phyloP scores from a whole-genome alignment of 2,329 filamentous ascomycete species.

The Fusarium sp. region DNA sequence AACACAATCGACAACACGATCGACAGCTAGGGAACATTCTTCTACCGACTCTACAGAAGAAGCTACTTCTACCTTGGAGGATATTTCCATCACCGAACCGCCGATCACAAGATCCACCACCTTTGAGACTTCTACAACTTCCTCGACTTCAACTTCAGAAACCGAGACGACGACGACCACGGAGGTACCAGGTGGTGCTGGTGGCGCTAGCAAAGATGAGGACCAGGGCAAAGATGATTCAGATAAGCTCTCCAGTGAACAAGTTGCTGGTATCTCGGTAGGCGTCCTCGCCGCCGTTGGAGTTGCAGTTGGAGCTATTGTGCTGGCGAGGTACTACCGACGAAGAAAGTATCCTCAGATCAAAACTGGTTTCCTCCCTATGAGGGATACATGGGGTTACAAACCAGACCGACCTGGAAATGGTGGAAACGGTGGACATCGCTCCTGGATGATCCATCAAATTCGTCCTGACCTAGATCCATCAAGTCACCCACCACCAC shows the following conservation, averaged over 20 bases:
- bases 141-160: conserved; percentile 29
- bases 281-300: conserved; percentile 66
- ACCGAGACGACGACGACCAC: conserved; percentile 35
- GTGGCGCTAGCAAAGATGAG: conserved; percentile 27
- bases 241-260: conserved; percentile 54
- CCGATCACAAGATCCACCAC: conserved; percentile 18
- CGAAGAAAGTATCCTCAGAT: conserved; percentile 57
- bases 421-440: conserved; percentile 22
- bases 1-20: neutral
- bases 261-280: conserved; percentile 72
- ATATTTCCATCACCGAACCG: conserved; percentile 30
- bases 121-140: conserved; percentile 23
- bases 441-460: conserved; percentile 50
- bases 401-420: conserved; percentile 48
- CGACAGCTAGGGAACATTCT: conserved; percentile 13
- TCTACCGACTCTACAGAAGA: conserved; percentile 6
- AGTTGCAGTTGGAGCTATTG: conserved; percentile 64
- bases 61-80: conserved; percentile 7
- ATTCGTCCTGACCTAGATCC: conserved; percentile 42
- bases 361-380: conserved; percentile 57
- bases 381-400: conserved; percentile 57
- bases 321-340: conserved; percentile 61
- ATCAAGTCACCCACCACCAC: conserved; percentile 37
- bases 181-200: conserved; percentile 29
- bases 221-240: conserved; percentile 25